phyloP scores from a whole-genome alignment of 495 filamentous ascomycete genomes.

The Penicillium nucicola region DNA sequence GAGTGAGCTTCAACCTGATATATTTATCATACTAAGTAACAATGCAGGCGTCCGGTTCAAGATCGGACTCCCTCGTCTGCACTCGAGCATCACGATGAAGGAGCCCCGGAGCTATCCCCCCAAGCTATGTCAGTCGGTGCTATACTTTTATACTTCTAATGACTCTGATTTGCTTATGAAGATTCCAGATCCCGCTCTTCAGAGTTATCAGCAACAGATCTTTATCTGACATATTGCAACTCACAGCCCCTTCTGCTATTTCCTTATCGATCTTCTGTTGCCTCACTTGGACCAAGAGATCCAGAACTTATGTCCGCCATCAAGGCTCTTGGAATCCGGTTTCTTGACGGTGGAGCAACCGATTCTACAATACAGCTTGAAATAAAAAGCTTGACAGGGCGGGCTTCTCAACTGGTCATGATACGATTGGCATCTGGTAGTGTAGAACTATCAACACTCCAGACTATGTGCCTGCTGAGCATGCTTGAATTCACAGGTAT shows the following conservation, averaged over 20 bases:
- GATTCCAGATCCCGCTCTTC: neutral
- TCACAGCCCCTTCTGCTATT: constrained; percentile 41
- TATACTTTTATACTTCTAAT: neutral
- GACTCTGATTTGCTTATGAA: neutral
- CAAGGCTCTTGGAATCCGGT: constrained; percentile 35
- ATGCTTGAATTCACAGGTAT: constrained; percentile 42
- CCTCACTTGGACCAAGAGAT: constrained; percentile 24
- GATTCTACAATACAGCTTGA: constrained; percentile 6
- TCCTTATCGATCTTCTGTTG: constrained; percentile 16
- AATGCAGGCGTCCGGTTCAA: neutral
- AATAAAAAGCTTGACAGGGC: constrained; percentile 26
- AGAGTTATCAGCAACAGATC: constrained; percentile 6
- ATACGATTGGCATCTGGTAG: constrained; percentile 27
- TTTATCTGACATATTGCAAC: constrained; percentile 36
- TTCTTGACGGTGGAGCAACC: constrained; percentile 11
- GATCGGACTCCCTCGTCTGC: neutral
- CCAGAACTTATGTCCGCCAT: constrained; percentile 35
- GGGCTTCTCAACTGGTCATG: constrained; percentile 28
- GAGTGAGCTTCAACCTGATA: no score
- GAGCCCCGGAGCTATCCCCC: neutral
- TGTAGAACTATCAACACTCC: constrained; percentile 41
- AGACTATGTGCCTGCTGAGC: constrained; percentile 38
- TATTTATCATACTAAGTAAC: constrained; percentile 2
- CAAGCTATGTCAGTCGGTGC: neutral
- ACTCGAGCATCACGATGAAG: neutral